Conservation (phyloP, 805 yeast genomes). For the Saccharomycopsis fodiens region DNA sequence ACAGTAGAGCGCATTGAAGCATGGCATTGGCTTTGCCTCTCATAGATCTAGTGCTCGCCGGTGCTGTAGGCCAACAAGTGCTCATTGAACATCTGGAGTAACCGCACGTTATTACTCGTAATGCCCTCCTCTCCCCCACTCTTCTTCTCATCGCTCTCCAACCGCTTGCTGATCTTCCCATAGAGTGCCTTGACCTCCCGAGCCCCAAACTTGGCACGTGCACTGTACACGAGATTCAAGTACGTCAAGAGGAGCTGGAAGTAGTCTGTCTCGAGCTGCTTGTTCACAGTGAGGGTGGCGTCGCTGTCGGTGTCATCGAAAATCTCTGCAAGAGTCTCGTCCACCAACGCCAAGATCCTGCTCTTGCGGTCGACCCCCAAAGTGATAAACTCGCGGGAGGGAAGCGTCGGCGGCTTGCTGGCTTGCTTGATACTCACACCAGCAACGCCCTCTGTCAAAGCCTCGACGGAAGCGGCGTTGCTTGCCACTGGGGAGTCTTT, state of each 20-base stretch:
- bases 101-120: not conserved
- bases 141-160: not conserved
- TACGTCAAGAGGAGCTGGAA: constrained; percentile 45
- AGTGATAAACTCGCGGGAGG: constrained; percentile 38
- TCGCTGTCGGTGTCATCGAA: constrained; percentile 24
- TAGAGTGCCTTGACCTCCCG: constrained; percentile 27
- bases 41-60: too few relatives aligned
- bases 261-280: constrained; percentile 23
- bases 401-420: constrained; percentile 29
- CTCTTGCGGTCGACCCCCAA: constrained; percentile 36
- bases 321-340: constrained; percentile 31
- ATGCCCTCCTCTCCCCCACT: not conserved
- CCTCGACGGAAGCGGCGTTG: not conserved
- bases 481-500: not conserved
- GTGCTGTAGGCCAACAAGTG: constrained; percentile 3
- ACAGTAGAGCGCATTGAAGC: too few relatives aligned
- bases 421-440: not conserved
- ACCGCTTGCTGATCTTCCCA: constrained; percentile 21
- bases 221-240: constrained; percentile 43
- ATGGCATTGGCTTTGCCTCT: too few relatives aligned
- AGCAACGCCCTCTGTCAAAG: not conserved
- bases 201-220: constrained; percentile 29
- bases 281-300: constrained; percentile 14
- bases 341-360: constrained; percentile 37
- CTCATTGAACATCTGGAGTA: constrained; percentile 10